Conservation (phyloP, 129 eudicot species). For the Smallanthus sonchifolius region DNA sequence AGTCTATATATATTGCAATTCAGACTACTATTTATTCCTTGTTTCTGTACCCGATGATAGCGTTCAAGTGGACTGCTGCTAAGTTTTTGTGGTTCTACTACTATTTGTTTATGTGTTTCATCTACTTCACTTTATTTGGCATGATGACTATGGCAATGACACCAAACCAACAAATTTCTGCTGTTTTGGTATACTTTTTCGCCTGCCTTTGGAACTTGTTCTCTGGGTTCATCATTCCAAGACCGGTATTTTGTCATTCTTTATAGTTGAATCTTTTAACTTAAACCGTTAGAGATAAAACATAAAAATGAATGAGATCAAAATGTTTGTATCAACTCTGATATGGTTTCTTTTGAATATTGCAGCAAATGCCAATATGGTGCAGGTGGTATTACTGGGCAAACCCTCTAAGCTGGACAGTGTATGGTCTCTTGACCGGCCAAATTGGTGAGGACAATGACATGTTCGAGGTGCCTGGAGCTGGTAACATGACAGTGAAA, state of each 20-base stretch:
- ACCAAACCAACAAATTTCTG: slow-evolving; percentile 34
- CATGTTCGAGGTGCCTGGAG: slow-evolving; percentile 14
- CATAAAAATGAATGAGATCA: too few relatives aligned
- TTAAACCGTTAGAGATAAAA: too few relatives aligned
- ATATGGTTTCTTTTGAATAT: background rate
- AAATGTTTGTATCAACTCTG: too few relatives aligned
- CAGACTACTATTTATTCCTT: slow-evolving; percentile 27
- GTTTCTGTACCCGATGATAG: slow-evolving; percentile 33
- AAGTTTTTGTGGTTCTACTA: slow-evolving; percentile 37
- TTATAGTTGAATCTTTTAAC: background rate
- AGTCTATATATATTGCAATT: slow-evolving; percentile 29
- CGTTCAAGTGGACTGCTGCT: slow-evolving; percentile 32
- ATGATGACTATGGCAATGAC: slow-evolving; percentile 39
- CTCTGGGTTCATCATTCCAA: slow-evolving; percentile 33
- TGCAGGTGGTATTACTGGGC: slow-evolving; percentile 41
- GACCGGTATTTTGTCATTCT: slow-evolving; percentile 26
- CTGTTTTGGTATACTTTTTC: slow-evolving; percentile 31
- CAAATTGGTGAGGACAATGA: slow-evolving; percentile 11
- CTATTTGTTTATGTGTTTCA: slow-evolving; percentile 28
- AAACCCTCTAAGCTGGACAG: slow-evolving; percentile 27
- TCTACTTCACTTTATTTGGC: slow-evolving; percentile 36
- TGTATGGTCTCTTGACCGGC: slow-evolving; percentile 26
- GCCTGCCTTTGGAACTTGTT: slow-evolving; percentile 41
- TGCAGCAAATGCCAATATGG: slow-evolving; percentile 36
- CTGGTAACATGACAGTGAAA: background rate